These are phyloP conservation scores for Trypanosomatidae sp. DNA, from an alignment of 208 protist species.

Conservation along the genomic window DNA sequence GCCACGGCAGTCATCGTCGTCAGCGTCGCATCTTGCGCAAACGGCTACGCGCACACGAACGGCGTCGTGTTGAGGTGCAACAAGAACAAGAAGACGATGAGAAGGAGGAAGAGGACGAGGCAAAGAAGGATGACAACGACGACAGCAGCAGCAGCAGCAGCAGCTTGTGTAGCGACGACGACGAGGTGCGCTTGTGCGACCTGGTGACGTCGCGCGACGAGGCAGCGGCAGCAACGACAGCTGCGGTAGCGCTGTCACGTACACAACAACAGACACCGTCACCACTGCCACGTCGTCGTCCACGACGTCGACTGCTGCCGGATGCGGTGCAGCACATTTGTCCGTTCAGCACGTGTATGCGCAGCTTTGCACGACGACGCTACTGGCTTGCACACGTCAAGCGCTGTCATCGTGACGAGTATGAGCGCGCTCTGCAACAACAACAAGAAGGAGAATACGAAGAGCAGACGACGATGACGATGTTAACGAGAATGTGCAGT, in stretches of 20 bases:
- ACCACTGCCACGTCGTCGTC: no score
- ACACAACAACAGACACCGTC: no score
- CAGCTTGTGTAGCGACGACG: background rate
- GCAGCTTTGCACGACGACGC: no score
- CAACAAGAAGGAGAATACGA: background rate
- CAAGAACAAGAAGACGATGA: background rate
- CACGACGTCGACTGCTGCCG: constrained; percentile 40
- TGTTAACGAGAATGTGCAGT: no score
- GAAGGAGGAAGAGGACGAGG: background rate
- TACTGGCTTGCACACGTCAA: constrained; percentile 22
- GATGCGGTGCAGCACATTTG: constrained; percentile 15
- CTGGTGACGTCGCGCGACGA: no score
- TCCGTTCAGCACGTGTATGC: no score
- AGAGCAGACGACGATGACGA: background rate
- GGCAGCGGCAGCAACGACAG: no score
- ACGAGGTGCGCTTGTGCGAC: no score
- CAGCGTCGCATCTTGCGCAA: constrained; percentile 25
- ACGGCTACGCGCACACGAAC: constrained; percentile 25
- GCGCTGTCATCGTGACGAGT: constrained; percentile 21
- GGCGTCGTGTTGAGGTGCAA: no score
- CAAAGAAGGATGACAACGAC: background rate
- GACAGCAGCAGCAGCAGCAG: constrained; percentile 4
- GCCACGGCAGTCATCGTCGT: constrained; percentile 13
- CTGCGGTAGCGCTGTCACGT: no score
- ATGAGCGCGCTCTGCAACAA: background rate